These are phyloP conservation scores for Mucor lusitanicus DNA, from an alignment of 371 early-diverging fungal species.

Conservation along the genomic window DNA sequence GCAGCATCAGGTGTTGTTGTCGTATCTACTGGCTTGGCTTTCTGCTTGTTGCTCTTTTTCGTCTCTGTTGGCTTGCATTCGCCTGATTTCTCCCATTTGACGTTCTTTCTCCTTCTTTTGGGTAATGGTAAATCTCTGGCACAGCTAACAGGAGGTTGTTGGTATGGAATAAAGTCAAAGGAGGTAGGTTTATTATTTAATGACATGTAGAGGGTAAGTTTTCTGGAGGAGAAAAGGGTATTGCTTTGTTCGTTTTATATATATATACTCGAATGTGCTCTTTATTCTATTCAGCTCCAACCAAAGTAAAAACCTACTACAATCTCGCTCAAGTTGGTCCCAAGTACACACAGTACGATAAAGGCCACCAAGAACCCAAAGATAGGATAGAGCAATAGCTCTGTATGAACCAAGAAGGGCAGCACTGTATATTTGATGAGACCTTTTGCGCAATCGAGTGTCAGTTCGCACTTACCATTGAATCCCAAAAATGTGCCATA, in stretches of 20 bases:
- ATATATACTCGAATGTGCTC: background rate
- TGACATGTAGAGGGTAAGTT: background rate
- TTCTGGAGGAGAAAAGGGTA: background rate
- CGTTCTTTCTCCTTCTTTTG: background rate
- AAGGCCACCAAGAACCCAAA: constrained; percentile 43
- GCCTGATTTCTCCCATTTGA: background rate
- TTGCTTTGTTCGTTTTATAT: background rate
- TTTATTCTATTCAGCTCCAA: constrained; percentile 11
- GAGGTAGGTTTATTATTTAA: background rate
- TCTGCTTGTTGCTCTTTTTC: background rate
- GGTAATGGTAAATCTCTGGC: background rate
- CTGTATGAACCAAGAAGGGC: constrained; percentile 86
- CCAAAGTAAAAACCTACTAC: constrained; percentile 73
- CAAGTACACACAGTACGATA: constrained; percentile 74
- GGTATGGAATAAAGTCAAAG: background rate
- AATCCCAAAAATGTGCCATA: constrained; percentile 88
- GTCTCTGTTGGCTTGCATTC: background rate
- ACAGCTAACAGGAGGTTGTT: background rate
- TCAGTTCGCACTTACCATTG: constrained; percentile 58
- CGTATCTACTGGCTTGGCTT: background rate
- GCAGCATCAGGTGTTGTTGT: background rate
- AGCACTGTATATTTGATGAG: constrained; percentile 53
- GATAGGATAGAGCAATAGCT: constrained; percentile 83
- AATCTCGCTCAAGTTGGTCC: constrained; percentile 77
- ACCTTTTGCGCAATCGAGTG: background rate